Base-by-base conservation (phyloP, 805 yeast genomes). In the Hanseniaspora jakobsenii region DNA sequence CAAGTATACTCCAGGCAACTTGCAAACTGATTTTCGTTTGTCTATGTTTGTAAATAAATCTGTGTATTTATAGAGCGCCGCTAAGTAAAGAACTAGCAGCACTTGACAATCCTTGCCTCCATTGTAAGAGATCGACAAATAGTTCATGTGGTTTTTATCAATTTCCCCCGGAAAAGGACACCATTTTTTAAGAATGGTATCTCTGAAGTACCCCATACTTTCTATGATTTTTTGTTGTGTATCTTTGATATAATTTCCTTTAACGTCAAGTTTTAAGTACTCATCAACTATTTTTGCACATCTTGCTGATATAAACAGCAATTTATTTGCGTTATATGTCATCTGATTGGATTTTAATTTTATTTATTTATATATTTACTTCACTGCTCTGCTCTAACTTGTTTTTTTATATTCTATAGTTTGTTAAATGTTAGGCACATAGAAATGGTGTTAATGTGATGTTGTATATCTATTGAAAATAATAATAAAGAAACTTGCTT, bases 61-160 rank as follows among this genome's bases (percentile, higher is more conserved):
- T n/a, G n/a, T n/a, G n/a, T n/a, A n/a, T n/a, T n/a, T 59, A 66
- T 52, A 55, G 44, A 61, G 64, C 18, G 73, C 74, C 1, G 91
- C 78, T 41, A 87, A 62, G 44, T 83, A 75, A 4, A 91, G 56
- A 13, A 85, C 66, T 45, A 91, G 69, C 80, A 89, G 76, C 26
- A 87, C 96, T 37, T 87, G 72, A 55, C 97, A 91, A 63, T 91
- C 98, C 57, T 91, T 91, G 1, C 98, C 98, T 9, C 98, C 98
- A 58, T 91, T 91, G 60, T 81, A 91, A 2, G 94, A 81, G 12
- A 91, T 67, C 0, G 96, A 80, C 8, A 41, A 23, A 29, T 19
- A 3, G 82, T 62, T 47, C 80, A 77, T 10, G 68, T 64, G 37
- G 50, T 51, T 12, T 16, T 34, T 6, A 63, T 35, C 62, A 35